These are phyloP conservation scores for Globisporangium rhizosaccharum DNA, from an alignment of 352 stramenopile genomes.

Conservation along the genomic window DNA sequence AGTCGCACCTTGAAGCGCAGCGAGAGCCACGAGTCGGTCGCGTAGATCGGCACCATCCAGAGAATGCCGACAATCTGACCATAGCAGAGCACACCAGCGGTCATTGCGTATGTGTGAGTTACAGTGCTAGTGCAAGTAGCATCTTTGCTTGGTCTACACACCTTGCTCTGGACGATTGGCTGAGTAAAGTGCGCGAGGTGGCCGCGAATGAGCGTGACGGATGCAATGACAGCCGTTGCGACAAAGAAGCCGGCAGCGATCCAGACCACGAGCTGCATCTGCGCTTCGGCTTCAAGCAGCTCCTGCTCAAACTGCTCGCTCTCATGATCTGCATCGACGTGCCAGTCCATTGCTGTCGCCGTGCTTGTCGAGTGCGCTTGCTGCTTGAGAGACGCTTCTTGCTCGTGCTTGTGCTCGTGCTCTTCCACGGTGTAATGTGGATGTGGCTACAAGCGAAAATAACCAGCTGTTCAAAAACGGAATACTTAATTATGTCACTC, in stretches of 20 bases:
- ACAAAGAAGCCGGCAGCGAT: slow-evolving; percentile 90
- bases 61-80: slow-evolving; percentile 95
- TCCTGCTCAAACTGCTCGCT: slow-evolving; percentile 10
- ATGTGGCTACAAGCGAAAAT: too few species aligned
- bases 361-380: not conserved
- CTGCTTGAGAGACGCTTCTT: not conserved
- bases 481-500: too few species aligned
- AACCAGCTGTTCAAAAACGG: too few species aligned
- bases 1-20: slow-evolving; percentile 91
- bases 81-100: slow-evolving; percentile 10
- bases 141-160: slow-evolving; percentile 17
- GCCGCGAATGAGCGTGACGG: slow-evolving; percentile 86
- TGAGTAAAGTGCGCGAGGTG: slow-evolving; percentile 91
- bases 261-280: slow-evolving; percentile 72
- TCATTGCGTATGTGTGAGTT: not conserved
- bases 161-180: slow-evolving; percentile 93
- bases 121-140: not conserved
- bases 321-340: slow-evolving; percentile 1
- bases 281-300: slow-evolving; percentile 30
- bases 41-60: slow-evolving; percentile 99
- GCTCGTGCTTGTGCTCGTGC: too few species aligned
- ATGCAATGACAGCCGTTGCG: slow-evolving; percentile 81
- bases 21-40: slow-evolving; percentile 95
- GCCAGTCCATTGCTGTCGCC: slow-evolving; percentile 6
- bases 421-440: too few species aligned